Evolutionary conservation across 2,329 filamentous ascomycete species (phyloP).

Genomic region (Epichloe typhina): DNA sequence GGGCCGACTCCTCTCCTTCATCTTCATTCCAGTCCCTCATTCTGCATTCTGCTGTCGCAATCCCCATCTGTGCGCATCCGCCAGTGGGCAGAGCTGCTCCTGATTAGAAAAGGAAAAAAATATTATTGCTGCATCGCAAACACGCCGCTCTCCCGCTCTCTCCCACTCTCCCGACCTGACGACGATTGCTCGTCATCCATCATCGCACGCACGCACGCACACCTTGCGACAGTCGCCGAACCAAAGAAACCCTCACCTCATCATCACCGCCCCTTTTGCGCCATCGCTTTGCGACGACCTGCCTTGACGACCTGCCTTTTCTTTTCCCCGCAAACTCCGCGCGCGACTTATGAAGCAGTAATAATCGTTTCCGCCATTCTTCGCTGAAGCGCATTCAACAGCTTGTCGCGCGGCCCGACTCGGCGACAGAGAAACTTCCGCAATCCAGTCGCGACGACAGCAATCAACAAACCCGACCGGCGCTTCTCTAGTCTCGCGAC

Average conservation of each 20-base stretch:
- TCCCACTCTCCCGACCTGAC: constrained; percentile 2
- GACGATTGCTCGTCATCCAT: neutral
- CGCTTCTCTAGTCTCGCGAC: neutral
- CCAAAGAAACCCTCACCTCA: neutral
- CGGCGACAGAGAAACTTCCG: constrained; percentile 4
- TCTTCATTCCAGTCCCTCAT: too few species aligned
- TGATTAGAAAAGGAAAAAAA: neutral
- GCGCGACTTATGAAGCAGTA: neutral
- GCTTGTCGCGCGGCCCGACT: constrained; percentile 3
- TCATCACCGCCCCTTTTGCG: neutral
- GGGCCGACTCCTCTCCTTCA: too few species aligned
- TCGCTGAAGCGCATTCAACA: constrained; percentile 1
- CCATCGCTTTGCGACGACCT: neutral
- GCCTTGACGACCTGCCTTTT: neutral
- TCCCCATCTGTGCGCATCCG: too few species aligned
- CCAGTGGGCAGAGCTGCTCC: neutral
- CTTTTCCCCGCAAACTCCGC: neutral
- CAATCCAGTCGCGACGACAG: constrained; percentile 7
- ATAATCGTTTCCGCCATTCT: constrained; percentile 1
- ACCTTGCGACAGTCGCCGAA: neutral
- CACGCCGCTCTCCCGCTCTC: neutral
- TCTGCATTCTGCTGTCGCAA: too few species aligned
- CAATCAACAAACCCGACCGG: neutral
- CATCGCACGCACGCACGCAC: neutral
- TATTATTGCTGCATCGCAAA: neutral